A percentile compares a stretch with the other conserved stretches of the same genome.
Conservation (phyloP, 1,284 basidiomycete genomes). For the Apiotrichum mycotoxinovorans region DNA sequence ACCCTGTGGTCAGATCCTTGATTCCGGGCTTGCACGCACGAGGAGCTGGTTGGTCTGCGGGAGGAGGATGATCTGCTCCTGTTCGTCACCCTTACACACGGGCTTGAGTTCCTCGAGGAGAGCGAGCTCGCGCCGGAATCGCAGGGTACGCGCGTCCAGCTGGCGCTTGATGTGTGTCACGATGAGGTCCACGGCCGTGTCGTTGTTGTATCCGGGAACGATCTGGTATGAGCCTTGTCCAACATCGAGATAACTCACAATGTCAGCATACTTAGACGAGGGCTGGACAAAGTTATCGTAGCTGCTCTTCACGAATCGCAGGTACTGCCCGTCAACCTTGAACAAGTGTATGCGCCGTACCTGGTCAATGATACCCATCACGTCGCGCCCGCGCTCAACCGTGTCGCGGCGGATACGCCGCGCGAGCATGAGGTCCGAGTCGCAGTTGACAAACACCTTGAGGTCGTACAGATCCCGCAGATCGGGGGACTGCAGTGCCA, state of each 20-base stretch:
- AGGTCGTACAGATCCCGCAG: conserved; percentile 83
- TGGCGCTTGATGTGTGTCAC: conserved; percentile 84
- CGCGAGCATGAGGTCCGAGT: conserved; percentile 95
- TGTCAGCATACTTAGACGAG: conserved; percentile 79
- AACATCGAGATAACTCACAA: conserved; percentile 57
- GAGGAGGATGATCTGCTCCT: conserved; percentile 56
- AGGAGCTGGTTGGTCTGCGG: conserved; percentile 76
- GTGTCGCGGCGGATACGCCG: conserved; percentile 83
- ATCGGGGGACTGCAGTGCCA: conserved; percentile 76
- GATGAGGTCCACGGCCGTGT: conserved; percentile 82
- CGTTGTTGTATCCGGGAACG: conserved; percentile 81
- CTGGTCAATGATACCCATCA: conserved; percentile 87
- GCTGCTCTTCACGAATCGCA: conserved; percentile 87
- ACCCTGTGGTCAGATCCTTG: conserved; percentile 56
- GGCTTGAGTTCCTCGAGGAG: conserved; percentile 21
- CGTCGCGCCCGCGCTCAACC: conserved; percentile 77
- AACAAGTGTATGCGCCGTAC: not conserved
- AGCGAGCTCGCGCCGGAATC: conserved; percentile 67
- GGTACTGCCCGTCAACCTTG: conserved; percentile 51
- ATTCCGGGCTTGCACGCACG: conserved; percentile 50
- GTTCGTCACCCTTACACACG: conserved; percentile 20
- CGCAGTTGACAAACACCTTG: conserved; percentile 71
- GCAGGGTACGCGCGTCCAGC: conserved; percentile 69
- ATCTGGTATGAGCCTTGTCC: conserved; percentile 58
- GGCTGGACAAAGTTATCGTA: conserved; percentile 95